phyloP scores from a whole-genome alignment of 768 basidiomycete genomes.

The Serendipita indica region DNA sequence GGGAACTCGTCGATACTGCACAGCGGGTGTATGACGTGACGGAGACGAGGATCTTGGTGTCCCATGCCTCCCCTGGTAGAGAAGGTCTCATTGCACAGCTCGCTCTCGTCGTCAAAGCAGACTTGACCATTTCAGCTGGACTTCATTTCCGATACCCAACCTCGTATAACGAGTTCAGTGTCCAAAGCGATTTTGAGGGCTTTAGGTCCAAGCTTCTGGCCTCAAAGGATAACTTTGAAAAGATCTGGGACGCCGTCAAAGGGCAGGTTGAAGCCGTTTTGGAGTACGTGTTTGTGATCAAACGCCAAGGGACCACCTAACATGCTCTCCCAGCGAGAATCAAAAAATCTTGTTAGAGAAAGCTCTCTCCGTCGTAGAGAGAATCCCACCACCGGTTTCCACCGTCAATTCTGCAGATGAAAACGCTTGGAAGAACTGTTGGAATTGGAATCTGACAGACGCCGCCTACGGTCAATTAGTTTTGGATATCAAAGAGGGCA shows the following conservation, averaged over 20 bases:
- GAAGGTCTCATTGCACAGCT: conserved; percentile 89
- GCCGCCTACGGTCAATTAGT: conserved; percentile 84
- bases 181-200: conserved; percentile 76
- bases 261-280: conserved; percentile 80
- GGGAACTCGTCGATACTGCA: conserved; percentile 94
- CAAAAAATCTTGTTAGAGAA: conserved; percentile 83
- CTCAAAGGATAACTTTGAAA: conserved; percentile 72
- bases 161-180: conserved; percentile 93
- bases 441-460: conserved; percentile 98
- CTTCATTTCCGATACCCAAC: conserved; percentile 96
- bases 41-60: conserved; percentile 87
- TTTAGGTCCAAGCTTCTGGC: conserved; percentile 65
- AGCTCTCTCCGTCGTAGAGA: conserved; percentile 68
- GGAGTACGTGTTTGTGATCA: conserved; percentile 31
- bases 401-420: conserved; percentile 54
- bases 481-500: conserved; percentile 79
- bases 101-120: conserved; percentile 79
- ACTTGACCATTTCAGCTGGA: conserved; percentile 85
- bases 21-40: conserved; percentile 83
- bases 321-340: conserved; percentile 34
- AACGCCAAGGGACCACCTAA: background rate
- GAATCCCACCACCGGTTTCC: conserved; percentile 47
- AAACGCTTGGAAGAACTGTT: conserved; percentile 95
- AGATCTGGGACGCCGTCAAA: conserved; percentile 93
- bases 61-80: conserved; percentile 82